Conservation (phyloP, 495 filamentous ascomycete genomes). For the Filosporella fistucella region DNA sequence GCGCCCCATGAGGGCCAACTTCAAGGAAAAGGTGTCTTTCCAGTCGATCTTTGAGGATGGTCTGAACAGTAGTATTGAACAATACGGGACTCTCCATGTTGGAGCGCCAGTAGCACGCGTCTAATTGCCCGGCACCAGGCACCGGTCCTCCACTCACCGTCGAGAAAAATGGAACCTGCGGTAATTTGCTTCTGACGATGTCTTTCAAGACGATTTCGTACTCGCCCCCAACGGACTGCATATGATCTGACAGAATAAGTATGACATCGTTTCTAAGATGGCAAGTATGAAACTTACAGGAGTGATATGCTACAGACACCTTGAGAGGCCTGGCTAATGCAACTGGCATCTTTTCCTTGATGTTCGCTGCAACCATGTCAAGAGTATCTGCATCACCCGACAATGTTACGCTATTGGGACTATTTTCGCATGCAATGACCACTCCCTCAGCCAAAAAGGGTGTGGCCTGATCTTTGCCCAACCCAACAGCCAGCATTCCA, state of each 20-base stretch:
- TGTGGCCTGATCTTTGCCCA: neutral
- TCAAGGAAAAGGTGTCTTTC: neutral
- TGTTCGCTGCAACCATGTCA: constrained; percentile 35
- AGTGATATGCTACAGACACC: constrained; percentile 61
- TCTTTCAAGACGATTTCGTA: constrained; percentile 20
- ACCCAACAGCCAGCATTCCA: constrained; percentile 48
- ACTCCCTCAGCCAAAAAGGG: neutral
- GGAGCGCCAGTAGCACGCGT: constrained; percentile 46
- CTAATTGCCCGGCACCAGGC: constrained; percentile 23
- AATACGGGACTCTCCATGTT: constrained; percentile 48
- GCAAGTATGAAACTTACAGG: constrained; percentile 49
- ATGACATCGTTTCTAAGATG: constrained; percentile 29
- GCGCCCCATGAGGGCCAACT: neutral
- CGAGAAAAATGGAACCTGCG: constrained; percentile 31
- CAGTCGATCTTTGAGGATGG: neutral
- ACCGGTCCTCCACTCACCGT: constrained; percentile 30
- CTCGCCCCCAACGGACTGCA: neutral
- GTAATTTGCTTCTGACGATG: neutral
- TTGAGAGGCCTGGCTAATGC: constrained; percentile 46
- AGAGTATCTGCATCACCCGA: constrained; percentile 47
- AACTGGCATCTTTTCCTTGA: constrained; percentile 32
- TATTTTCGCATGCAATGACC: constrained; percentile 41
- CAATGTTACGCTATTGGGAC: constrained; percentile 51
- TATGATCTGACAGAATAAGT: constrained; percentile 27
- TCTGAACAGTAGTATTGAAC: constrained; percentile 39